Base-by-base conservation (phyloP, 225 moss, liverwort and hornwort species). In the Thuidium tamariscinum region DNA sequence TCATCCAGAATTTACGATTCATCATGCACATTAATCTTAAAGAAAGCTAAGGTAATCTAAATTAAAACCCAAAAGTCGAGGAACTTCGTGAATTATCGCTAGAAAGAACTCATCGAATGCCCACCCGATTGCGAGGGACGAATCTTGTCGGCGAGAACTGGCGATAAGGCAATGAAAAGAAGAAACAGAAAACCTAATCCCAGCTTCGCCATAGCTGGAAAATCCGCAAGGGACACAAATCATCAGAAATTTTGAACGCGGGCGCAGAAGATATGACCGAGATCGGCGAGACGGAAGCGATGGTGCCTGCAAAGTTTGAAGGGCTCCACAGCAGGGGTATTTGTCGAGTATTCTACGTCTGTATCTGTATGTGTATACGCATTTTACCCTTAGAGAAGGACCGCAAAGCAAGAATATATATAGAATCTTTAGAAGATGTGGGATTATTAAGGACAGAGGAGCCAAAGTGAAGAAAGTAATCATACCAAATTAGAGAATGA, bases 51-150 rank as follows among this genome's bases (percentile, higher is more conserved):
- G 22, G 17, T 49, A 42, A 59, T 39, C 72, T 5, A 84, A 60
- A 63, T 71, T 27, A 27, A 49, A 71, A 32, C 39, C 49, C 27
- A 1, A 44, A 48, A 85, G 13, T 21, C 68, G 13, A 69, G 55
- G 19, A 32, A 30, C 18, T 49, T 30, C 61, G 18, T 83, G 22
- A 57, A 57, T 64, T 25, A 34, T 37, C 27, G 69, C 27, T 21
- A 44, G 10, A 71, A 63, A 70, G 22, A 70, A 52, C 19, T 32
- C 67, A 8, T 29, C 30, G 70, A 60, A 69, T 41, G 83, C 85
- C 49, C 79, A 93, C 93, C 88, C 11, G 88, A 85, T 49, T 90
- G 90, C 59, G 90, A 80, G 83, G 91, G 85, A 32, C 85, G 93
- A 55, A 85, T 62, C 32, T 81, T 71, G 80, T 91, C 90, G 48